These are phyloP conservation scores for Ramaria rubella DNA, from an alignment of 768 basidiomycete species.

Conservation along the genomic window DNA sequence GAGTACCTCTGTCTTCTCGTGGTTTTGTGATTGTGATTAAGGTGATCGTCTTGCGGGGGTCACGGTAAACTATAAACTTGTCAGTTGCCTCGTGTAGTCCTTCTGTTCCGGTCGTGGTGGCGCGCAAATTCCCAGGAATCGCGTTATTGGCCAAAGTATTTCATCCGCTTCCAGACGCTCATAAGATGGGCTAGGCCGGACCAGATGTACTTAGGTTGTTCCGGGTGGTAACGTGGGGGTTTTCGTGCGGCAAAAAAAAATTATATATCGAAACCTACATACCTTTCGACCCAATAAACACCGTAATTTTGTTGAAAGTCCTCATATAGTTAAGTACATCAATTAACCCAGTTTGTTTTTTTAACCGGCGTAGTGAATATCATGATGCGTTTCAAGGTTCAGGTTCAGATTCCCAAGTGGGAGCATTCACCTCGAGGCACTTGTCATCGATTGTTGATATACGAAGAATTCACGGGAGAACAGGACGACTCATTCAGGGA, in stretches of 20 bases:
- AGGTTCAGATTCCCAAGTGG: not conserved
- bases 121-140: conserved; percentile 11
- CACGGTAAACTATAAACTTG: not conserved
- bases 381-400: no score
- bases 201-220: no score
- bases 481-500: not conserved
- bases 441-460: not conserved
- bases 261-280: no score
- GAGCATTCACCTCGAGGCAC: not conserved
- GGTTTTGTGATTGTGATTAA: conserved; percentile 2
- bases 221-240: no score
- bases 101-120: conserved; percentile 8
- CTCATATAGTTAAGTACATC: no score
- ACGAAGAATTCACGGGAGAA: not conserved
- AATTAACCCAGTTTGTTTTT: no score
- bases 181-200: not conserved
- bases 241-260: no score
- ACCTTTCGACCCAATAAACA: no score
- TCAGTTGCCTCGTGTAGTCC: conserved; percentile 5
- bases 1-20: no score
- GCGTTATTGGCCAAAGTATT: not conserved
- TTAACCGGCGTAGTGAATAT: no score
- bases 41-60: not conserved
- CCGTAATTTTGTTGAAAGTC: no score
- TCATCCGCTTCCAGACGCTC: not conserved